Base-by-base conservation (phyloP, 2,329 filamentous ascomycete species). In the Xylaria sp. region DNA sequence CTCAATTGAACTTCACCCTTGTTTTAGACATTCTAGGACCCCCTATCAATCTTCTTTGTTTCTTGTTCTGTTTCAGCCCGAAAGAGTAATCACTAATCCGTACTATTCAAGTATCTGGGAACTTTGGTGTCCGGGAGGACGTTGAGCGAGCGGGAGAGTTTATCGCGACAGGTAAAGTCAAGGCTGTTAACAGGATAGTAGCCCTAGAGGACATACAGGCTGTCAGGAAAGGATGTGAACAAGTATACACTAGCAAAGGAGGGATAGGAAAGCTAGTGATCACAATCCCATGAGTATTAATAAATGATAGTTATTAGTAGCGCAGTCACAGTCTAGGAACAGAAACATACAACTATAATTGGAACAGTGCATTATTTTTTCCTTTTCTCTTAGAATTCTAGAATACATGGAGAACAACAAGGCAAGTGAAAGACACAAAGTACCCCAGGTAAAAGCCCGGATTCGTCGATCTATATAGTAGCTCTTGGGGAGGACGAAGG, bases 221-320 rank as follows among this genome's bases (percentile, higher is more conserved):
- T 1, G 79, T 87, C 7, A 78, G 79, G 69, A 72, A 70, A 61
- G 82, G 76, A 1, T 84, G 82, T 62, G 77, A 80, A 8, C 77
- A 80, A 71, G 80, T 84, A 4, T 78, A 77, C 17, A 75, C 73
- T 1, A 78, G 80, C 1, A 83, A 82, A 64, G 83, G 83, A 0
- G 83, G 83, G 0, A 54, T 83, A 17, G 84, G 84, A 19, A 82
- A 81, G 69, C 68, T 82, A 36, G 78, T 85, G 0, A 75, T 85
- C 17, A 79, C 76, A 64, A 75, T 83, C 61, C 68, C 69, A 8
- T 77, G 62, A 75, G 27, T 11, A 42, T 14, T n/a, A n/a, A n/a
- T n/a, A n/a, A n/a, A n/a, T n/a, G n/a, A n/a, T n/a, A n/a, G n/a
- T n/a, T n/a, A n/a, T n/a, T 27, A 17, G 65, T 39, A 55, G 47